Percentiles rank a stretch among this genome's conserved stretches.
Evolutionary conservation across 305 asterid genomes (phyloP).

Genomic region (Fraxinus paxiana): DNA sequence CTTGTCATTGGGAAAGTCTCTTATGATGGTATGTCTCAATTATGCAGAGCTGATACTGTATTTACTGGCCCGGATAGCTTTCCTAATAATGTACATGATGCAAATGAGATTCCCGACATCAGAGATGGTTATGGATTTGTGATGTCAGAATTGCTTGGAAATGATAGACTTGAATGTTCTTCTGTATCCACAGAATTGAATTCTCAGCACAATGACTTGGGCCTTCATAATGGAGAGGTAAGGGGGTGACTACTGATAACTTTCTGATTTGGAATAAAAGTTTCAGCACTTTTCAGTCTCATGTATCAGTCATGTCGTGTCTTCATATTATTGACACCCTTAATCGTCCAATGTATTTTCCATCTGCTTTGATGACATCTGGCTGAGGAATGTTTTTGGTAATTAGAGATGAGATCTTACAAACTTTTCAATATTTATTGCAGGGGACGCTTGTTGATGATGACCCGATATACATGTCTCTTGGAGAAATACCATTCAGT

Average conservation of each 20-base stretch:
- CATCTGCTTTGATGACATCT: neutral
- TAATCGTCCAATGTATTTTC: neutral
- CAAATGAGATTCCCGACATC: slow-evolving; percentile 47
- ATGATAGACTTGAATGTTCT: slow-evolving; percentile 26
- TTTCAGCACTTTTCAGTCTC: neutral
- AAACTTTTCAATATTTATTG: neutral
- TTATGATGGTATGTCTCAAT: slow-evolving; percentile 22
- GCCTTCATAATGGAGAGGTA: slow-evolving; percentile 76
- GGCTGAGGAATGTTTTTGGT: neutral
- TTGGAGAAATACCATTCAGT: slow-evolving; percentile 93
- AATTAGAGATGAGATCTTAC: neutral
- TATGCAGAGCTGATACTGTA: slow-evolving; percentile 60
- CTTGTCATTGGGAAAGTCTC: neutral
- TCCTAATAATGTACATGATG: slow-evolving; percentile 49
- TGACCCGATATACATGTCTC: slow-evolving; percentile 88
- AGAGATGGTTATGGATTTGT: slow-evolving; percentile 93
- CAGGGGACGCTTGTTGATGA: slow-evolving; percentile 93
- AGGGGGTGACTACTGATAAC: slow-evolving; percentile 19
- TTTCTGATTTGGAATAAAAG: neutral
- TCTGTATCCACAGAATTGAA: slow-evolving; percentile 59
- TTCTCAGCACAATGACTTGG: slow-evolving; percentile 67
- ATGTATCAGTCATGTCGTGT: neutral
- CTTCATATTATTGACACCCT: neutral
- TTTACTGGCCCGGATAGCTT: slow-evolving; percentile 66
- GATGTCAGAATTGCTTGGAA: slow-evolving; percentile 85